phyloP scores from a whole-genome alignment of 352 stramenopile genomes.

The Pythium plurisporium region DNA sequence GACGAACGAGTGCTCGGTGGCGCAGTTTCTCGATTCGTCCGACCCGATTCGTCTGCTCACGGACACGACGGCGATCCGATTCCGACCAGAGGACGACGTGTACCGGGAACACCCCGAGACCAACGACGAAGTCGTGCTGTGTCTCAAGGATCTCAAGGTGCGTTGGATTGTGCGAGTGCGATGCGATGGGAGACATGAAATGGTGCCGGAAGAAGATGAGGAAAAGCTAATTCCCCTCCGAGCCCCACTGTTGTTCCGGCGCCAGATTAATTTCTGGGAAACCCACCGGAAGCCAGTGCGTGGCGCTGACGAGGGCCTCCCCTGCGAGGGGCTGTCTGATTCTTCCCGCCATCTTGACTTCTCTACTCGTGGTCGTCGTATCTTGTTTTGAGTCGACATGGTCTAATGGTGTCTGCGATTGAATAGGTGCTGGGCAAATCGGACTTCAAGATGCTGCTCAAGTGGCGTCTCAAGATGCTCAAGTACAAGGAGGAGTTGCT shows the following conservation, averaged over 20 bases:
- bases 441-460: conserved; percentile 97
- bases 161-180: conserved; percentile 9
- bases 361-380: too few relatives aligned
- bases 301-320: conserved; percentile 53
- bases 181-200: not conserved
- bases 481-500: conserved; percentile 83
- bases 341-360: conserved; percentile 1
- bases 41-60: conserved; percentile 96
- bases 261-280: conserved; percentile 89
- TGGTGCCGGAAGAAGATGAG: conserved; percentile 38
- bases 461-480: conserved; percentile 95
- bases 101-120: conserved; percentile 79
- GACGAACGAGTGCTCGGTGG: conserved; percentile 79
- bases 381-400: too few relatives aligned
- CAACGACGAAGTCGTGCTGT: conserved; percentile 72
- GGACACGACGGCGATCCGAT: conserved; percentile 92
- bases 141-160: conserved; percentile 92
- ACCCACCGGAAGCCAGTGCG: conserved; percentile 85
- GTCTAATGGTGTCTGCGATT: too few relatives aligned
- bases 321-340: conserved; percentile 76
- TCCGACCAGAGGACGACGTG: conserved; percentile 78
- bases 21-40: conserved; percentile 81
- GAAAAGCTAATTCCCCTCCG: conserved; percentile 82
- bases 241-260: conserved; percentile 84
- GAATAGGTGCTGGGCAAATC: conserved; percentile 95